These are phyloP conservation scores for Paramecium biaurelia DNA, from an alignment of 73 alveolate species.

Conservation along the genomic window DNA sequence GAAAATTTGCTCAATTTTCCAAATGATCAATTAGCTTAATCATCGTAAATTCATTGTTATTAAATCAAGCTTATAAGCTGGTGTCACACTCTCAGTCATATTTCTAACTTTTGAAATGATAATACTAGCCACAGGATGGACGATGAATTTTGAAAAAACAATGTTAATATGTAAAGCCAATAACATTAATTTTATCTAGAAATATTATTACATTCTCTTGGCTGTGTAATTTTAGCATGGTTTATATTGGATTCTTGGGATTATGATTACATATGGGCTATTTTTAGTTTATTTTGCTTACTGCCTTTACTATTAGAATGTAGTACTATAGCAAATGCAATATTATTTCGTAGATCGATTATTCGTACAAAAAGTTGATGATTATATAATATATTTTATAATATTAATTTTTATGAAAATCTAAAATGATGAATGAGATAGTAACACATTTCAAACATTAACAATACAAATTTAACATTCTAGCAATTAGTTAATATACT, in stretches of 20 bases:
- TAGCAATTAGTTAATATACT: no score
- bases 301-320: constrained; percentile 14
- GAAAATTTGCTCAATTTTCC: background rate
- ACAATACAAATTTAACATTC: background rate
- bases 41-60: background rate
- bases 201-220: constrained; percentile 15
- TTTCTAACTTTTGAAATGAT: background rate
- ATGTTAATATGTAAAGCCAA: background rate
- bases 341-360: background rate
- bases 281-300: background rate
- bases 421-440: background rate
- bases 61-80: constrained; percentile 23
- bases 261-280: background rate
- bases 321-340: background rate
- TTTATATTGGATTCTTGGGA: constrained; percentile 23
- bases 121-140: background rate
- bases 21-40: background rate
- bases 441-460: no score
- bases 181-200: background rate
- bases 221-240: constrained; percentile 3
- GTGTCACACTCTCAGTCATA: background rate
- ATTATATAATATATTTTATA: background rate
- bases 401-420: background rate
- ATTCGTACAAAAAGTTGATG: background rate
- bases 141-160: background rate